Base-by-base conservation (phyloP, 1,284 basidiomycete genomes). In the Cryptococcus wingfieldii region DNA sequence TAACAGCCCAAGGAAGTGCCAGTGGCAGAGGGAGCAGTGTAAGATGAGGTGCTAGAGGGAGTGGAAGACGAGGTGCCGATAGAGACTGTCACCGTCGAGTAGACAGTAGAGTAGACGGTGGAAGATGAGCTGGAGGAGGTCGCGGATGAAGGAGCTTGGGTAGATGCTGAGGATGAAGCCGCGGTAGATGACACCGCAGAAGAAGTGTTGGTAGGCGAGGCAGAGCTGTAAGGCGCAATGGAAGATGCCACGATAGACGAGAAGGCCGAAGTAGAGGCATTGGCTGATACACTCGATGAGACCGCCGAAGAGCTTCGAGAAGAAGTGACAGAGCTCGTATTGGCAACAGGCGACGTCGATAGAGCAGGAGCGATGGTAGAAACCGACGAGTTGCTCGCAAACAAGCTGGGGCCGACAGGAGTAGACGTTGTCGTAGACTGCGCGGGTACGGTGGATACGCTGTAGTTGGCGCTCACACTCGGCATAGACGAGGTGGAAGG, bases 1-100 rank as follows among this genome's bases (percentile, higher is more conserved):
- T 43, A 66, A 56, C 65, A 66, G 18, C 65, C 65, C 10, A 64
- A 43, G 7, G 58, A 41, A 19, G 54, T 54, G n/a, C 56, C 47
- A 9, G 59, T 56, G 4, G 64, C 50, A 7, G 51, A 16, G 28
- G 58, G 45, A 5, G 64, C 61, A 5, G 59, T 51, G 9, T 60
- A 53, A 38, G 61, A 58, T 5, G 61, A 51, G 38, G 38, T 19
- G 18, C 46, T 37, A 16, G 46, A 34, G 10, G 41, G 39, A n/a
- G 52, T 43, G 31, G 19, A 27, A 3, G 50, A 43, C 6, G 50
- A 39, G 9, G 50, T 42, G 31, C 28, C 34, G 10, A 38, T 27
- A 9, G 19, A 41, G 19, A 37, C 19, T 19, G 27, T 50, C 13
- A 39, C 25, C 16, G 34, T 38, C 9, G 45, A 41, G 28, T 25